Percentiles rank a stretch among this genome's conserved stretches.
phyloP scores from a whole-genome alignment of 176 grass and related monocot genomes.

The Elymus sibiricus region DNA sequence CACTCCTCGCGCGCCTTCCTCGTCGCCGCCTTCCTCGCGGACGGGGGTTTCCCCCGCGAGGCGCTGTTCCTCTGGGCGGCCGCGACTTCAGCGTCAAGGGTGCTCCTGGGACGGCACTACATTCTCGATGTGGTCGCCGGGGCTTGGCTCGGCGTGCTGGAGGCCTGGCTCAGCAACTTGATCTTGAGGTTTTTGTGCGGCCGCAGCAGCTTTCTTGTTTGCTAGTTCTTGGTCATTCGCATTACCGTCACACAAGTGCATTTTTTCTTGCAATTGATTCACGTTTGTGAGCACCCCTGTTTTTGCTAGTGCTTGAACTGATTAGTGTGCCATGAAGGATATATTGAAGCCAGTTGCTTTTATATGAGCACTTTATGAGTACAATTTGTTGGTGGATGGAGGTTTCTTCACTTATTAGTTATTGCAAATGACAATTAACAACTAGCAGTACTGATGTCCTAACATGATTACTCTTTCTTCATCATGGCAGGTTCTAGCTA shows the following conservation, averaged over 20 bases:
- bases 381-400: not conserved
- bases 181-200: slow-evolving; percentile 30
- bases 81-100: slow-evolving; percentile 70
- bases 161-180: slow-evolving; percentile 55
- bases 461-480: not conserved
- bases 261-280: slow-evolving; percentile 14
- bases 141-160: slow-evolving; percentile 67
- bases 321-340: not conserved
- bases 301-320: not conserved
- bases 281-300: not conserved
- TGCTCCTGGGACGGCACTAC: slow-evolving; percentile 85
- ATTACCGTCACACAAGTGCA: not conserved
- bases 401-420: not conserved
- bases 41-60: slow-evolving; percentile 19
- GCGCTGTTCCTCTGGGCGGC: slow-evolving; percentile 66
- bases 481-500: not conserved
- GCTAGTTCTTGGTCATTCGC: not conserved
- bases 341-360: not conserved
- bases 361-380: not conserved
- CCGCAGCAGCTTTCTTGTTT: slow-evolving; percentile 30
- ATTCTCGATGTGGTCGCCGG: slow-evolving; percentile 75
- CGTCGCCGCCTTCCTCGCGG: slow-evolving; percentile 53
- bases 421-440: not conserved
- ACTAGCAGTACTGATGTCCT: not conserved
- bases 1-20: slow-evolving; percentile 92